Evolutionary conservation across 139 green algal species (phyloP), one percentile per base, ranked within the genome.

Genomic region (Spirogloea muscicola): DNA sequence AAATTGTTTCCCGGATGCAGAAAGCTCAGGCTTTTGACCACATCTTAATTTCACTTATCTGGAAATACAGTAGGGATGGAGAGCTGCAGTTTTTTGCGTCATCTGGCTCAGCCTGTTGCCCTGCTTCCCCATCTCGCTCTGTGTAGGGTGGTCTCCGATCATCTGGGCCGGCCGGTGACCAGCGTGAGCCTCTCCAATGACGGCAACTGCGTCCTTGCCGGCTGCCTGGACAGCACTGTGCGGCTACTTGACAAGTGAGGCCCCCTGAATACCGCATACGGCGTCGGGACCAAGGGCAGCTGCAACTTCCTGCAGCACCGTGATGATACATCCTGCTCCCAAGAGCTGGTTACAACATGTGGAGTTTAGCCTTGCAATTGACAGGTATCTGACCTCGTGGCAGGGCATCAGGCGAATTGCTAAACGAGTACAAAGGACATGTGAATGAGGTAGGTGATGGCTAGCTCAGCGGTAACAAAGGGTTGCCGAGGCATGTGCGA

Each of bases 401-500:
- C 62, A 74, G 66, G 52, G n/a, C 21, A 31, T 74, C n/a, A 49
- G 92, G 92, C 0, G 84, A 93, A 63, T 72, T 94, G 72, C 86
- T 97, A 38, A 88, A 86, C 2, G 72, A 75, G 25, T 97, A 97
- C 69, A 71, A 29, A 25, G 91, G 84, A 9, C 65, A 80, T 83
- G 36, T 73, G 49, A 74, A 74, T 33, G 27, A 68, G 66, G 66
- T 69, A 27, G 18, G 66, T 55, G 52, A n/a, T n/a, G n/a, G n/a
- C n/a, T n/a, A n/a, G n/a, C n/a, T n/a, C n/a, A n/a, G n/a, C n/a
- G n/a, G n/a, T n/a, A n/a, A n/a, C n/a, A n/a, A n/a, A n/a, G n/a
- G n/a, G n/a, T n/a, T n/a, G n/a, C n/a, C n/a, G n/a, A n/a, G n/a
- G n/a, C n/a, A n/a, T n/a, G n/a, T n/a, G n/a, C n/a, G n/a, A n/a